Evolutionary conservation across 768 basidiomycete genomes (phyloP), one percentile per base, ranked within the genome.

Genomic region (Rhodotorula toruloides): DNA sequence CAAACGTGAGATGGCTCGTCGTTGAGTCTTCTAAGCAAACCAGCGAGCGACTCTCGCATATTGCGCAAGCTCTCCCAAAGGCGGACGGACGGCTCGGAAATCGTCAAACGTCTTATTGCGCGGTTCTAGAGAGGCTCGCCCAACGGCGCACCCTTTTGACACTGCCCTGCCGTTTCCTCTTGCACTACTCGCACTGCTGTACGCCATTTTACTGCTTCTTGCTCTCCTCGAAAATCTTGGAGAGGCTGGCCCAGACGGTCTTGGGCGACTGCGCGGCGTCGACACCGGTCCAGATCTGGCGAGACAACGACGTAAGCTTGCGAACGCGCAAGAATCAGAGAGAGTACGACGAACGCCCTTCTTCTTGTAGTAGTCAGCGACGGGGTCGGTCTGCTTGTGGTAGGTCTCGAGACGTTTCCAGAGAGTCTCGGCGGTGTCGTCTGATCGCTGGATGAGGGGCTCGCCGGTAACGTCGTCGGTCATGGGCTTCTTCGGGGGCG

Each of bases 401-500:
- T 87, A 98, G n/a, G 89, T 85, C 5, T 78, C 73, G 62, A 99
- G 82, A 47, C 96, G 88, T 80, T 92, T 96, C 73, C 86, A 84
- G 58, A 99, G 83, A 19, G 93, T 90, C 78, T 96, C 91, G 67
- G 91, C 90, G 72, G 97, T 99, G 81, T 99, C 96, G 78, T 99
- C 96, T 14, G 92, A 91, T 69, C 96, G 88, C 78, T 97, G 94
- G 75, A 94, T 87, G 72, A 99, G 85, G 43, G 91, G 90, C 79
- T 99, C 94, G 63, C 96, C 96, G 7, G 92, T 89, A 42, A 89
- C 81, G 78, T 99, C 96, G 79, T 99, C 96, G 27, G 83, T 82
- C 82, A 90, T 88, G n/a, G 86, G 74, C 80, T 96, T 97, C 83
- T 97, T 98, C 37, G 96, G 96, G 10, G 96, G 96, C 92, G 85